Percentiles rank a stretch among this genome's conserved stretches.
Conservation (phyloP, 1,139 yeast genomes). For the Yamadazyma atmosphaerica region DNA sequence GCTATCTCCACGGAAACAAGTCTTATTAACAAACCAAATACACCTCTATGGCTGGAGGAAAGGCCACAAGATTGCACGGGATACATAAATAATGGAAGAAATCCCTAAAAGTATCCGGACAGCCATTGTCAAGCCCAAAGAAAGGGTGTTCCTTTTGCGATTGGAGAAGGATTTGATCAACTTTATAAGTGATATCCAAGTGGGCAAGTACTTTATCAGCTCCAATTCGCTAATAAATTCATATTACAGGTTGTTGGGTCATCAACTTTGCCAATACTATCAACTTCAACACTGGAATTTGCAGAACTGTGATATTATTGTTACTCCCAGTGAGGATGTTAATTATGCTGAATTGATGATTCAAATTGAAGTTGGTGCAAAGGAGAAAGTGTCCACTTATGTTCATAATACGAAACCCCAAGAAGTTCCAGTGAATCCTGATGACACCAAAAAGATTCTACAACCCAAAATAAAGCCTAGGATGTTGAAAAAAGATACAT, state of each 20-base stretch:
- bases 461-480: slow-evolving; percentile 6
- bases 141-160: slow-evolving; percentile 41
- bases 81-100: neutral
- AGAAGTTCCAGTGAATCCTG: too few species aligned
- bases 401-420: neutral
- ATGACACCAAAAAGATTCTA: too few species aligned
- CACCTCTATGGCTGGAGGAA: too few species aligned
- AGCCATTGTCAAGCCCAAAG: slow-evolving; percentile 6
- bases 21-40: neutral
- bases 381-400: neutral
- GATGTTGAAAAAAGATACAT: slow-evolving; percentile 3
- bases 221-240: slow-evolving; percentile 55
- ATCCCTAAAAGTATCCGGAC: slow-evolving; percentile 39
- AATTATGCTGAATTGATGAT: slow-evolving; percentile 15
- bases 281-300: slow-evolving; percentile 38
- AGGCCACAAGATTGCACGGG: too few species aligned
- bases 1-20: neutral
- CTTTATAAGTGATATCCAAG: slow-evolving; percentile 26
- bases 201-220: slow-evolving; percentile 18
- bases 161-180: slow-evolving; percentile 50
- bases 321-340: slow-evolving; percentile 19
- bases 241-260: slow-evolving; percentile 63
- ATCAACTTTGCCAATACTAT: slow-evolving; percentile 70
- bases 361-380: slow-evolving; percentile 3
- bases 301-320: slow-evolving; percentile 28